Conservation (phyloP, 257 asterid genomes). For the Jacaranda copaia region DNA sequence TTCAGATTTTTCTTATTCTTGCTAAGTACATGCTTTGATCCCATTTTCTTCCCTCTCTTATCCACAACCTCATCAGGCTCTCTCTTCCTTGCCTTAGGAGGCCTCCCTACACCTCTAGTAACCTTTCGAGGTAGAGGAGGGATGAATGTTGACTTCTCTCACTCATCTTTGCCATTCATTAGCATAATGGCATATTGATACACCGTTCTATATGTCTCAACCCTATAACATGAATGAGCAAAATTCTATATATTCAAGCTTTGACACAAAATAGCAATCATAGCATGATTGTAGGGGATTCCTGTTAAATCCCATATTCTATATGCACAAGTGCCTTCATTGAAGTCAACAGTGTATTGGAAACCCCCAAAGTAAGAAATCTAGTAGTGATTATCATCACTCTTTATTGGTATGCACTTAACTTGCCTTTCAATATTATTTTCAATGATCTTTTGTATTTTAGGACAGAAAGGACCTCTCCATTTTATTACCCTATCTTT, state of each 20-base stretch:
- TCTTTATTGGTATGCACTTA: too few species aligned
- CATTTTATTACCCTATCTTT: too few species aligned
- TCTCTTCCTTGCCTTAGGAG: background rate
- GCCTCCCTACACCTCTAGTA: background rate
- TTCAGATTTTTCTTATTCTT: background rate
- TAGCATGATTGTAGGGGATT: constrained; percentile 1
- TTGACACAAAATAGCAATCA: too few species aligned
- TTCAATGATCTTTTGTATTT: too few species aligned
- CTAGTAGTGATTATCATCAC: too few species aligned
- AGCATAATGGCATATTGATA: background rate
- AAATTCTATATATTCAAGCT: background rate
- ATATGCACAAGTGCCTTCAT: background rate
- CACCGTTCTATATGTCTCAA: background rate
- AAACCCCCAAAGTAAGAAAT: too few species aligned
- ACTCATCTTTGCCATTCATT: background rate
- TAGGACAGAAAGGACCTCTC: too few species aligned
- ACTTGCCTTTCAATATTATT: too few species aligned
- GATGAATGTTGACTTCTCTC: background rate
- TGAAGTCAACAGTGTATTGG: too few species aligned
- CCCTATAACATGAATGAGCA: background rate
- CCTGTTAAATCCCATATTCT: background rate
- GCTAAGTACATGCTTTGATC: background rate
- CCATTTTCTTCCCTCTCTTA: background rate
- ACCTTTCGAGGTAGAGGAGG: background rate
- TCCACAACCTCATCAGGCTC: background rate